These are phyloP conservation scores for Hemileccinum impolitum DNA, from an alignment of 768 basidiomycete species.

Conservation along the genomic window DNA sequence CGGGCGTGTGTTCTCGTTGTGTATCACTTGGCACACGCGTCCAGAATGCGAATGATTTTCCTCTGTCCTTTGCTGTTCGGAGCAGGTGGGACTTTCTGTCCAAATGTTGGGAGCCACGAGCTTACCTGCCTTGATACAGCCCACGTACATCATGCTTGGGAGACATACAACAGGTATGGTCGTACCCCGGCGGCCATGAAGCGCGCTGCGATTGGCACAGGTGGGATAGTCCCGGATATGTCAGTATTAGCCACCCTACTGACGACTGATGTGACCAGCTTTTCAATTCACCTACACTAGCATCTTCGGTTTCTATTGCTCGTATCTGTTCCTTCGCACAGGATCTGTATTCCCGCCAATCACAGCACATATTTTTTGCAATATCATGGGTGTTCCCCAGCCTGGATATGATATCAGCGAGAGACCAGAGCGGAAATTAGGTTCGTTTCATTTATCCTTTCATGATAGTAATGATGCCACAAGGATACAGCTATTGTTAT, in stretches of 20 bases:
- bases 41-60: conserved; percentile 62
- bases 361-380: conserved; percentile 86
- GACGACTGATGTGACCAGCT: conserved; percentile 42
- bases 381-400: conserved; percentile 88
- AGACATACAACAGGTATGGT: conserved; percentile 74
- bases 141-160: conserved; percentile 91
- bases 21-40: conserved; percentile 63
- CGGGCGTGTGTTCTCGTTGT: conserved; percentile 77
- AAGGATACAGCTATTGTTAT: conserved; percentile 45
- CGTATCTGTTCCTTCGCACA: conserved; percentile 84
- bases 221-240: conserved; percentile 37
- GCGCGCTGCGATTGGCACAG: conserved; percentile 50
- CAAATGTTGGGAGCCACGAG: not conserved
- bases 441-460: conserved; percentile 38
- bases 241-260: conserved; percentile 7
- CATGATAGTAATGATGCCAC: conserved; percentile 9
- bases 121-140: conserved; percentile 44
- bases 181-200: conserved; percentile 60
- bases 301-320: conserved; percentile 84
- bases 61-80: conserved; percentile 86
- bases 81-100: conserved; percentile 51
- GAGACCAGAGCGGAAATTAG: conserved; percentile 48
- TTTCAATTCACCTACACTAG: conserved; percentile 92
- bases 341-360: conserved; percentile 78
- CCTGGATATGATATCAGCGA: conserved; percentile 51